These are phyloP conservation scores for Exsudoporus floridanus DNA, from an alignment of 1,284 basidiomycete species.

Conservation along the genomic window DNA sequence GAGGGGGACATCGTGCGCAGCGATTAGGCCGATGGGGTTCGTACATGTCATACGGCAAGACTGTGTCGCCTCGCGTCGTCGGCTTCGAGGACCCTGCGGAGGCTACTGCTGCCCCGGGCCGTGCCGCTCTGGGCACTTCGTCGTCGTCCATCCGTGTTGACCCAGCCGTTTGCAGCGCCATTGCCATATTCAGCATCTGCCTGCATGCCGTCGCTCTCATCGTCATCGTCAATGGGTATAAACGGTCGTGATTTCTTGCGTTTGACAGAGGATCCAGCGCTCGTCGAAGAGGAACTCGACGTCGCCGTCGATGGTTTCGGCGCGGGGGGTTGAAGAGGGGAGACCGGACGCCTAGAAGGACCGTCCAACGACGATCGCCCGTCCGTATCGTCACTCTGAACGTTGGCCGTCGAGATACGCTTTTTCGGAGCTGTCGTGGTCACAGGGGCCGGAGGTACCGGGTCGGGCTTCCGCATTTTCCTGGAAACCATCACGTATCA, in stretches of 20 bases:
- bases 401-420: constrained; percentile 32
- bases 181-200: constrained; percentile 62
- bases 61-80: constrained; percentile 37
- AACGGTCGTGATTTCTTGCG: constrained; percentile 54
- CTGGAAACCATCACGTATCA: constrained; percentile 39
- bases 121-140: constrained; percentile 37
- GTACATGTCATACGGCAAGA: constrained; percentile 29
- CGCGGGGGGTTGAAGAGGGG: constrained; percentile 27
- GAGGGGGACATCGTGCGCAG: neutral
- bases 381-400: constrained; percentile 27
- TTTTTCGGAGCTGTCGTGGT: constrained; percentile 33
- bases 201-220: constrained; percentile 60
- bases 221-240: constrained; percentile 47
- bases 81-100: constrained; percentile 32
- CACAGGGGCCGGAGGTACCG: constrained; percentile 37
- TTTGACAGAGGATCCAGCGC: constrained; percentile 38
- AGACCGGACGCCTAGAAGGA: constrained; percentile 16
- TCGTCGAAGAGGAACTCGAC: constrained; percentile 30
- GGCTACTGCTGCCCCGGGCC: constrained; percentile 26
- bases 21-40: neutral
- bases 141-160: constrained; percentile 59
- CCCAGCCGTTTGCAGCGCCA: constrained; percentile 40
- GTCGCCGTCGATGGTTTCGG: constrained; percentile 32
- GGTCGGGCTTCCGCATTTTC: constrained; percentile 89
- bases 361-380: constrained; percentile 32